These are phyloP conservation scores for Lichtheimia ornata DNA, from an alignment of 371 early-diverging fungal species.

Conservation along the genomic window DNA sequence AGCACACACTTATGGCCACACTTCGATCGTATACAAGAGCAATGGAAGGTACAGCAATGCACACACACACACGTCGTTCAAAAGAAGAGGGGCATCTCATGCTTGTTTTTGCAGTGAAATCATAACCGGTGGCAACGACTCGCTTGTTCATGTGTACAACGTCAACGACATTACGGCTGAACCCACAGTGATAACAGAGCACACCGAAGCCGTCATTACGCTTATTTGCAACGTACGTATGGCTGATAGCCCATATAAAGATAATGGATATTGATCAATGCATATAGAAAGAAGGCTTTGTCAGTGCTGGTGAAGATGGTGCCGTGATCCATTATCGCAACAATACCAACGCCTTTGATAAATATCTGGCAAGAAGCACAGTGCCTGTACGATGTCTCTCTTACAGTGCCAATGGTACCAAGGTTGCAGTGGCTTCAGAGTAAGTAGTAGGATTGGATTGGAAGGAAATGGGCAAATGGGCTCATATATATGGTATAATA, in stretches of 20 bases:
- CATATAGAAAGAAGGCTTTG: conserved; percentile 26
- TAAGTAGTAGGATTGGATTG: conserved; percentile 13
- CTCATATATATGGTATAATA: neutral
- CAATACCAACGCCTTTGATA: conserved; percentile 25
- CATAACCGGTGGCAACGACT: conserved; percentile 17
- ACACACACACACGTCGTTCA: neutral
- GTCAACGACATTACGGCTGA: neutral
- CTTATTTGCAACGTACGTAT: conserved; percentile 14
- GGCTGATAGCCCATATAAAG: neutral
- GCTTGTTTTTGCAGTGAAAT: conserved; percentile 8
- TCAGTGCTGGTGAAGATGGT: conserved; percentile 40
- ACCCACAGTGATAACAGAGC: conserved; percentile 3
- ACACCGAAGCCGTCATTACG: conserved; percentile 12
- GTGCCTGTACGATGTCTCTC: conserved; percentile 35
- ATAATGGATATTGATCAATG: neutral
- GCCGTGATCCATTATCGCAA: conserved; percentile 26
- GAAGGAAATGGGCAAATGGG: neutral
- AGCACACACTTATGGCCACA: neutral
- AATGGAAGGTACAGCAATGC: neutral
- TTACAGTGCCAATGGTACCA: conserved; percentile 32
- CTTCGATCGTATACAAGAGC: neutral
- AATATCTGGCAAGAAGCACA: conserved; percentile 35
- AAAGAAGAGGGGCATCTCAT: neutral
- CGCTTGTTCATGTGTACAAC: conserved; percentile 12
- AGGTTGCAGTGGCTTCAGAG: conserved; percentile 48